Conservation (phyloP, 257 asterid species). For the Solanum corneliomulleri region DNA sequence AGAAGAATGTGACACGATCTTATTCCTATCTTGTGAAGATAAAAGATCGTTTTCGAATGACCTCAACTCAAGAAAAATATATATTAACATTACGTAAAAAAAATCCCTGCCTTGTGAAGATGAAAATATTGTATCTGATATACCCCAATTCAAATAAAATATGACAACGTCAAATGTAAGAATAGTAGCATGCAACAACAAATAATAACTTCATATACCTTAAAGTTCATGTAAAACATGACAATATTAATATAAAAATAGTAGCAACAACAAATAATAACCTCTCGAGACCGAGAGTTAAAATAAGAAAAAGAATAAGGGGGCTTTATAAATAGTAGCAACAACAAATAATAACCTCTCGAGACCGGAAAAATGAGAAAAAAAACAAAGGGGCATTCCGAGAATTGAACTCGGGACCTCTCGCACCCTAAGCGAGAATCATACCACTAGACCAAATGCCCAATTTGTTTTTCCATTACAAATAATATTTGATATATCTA, state of each 20-base stretch:
- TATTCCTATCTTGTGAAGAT: neutral
- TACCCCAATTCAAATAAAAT: neutral
- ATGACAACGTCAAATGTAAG: neutral
- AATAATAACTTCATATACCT: neutral
- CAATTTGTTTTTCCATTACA: neutral
- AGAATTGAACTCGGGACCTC: conserved; percentile 94
- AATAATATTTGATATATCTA: accelerated
- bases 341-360: neutral
- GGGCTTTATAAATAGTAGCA: conserved; percentile 41
- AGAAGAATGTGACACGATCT: neutral
- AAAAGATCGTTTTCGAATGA: too few species aligned
- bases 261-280: neutral
- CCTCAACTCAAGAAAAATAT: neutral
- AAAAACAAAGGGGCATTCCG: conserved; percentile 48
- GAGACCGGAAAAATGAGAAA: neutral
- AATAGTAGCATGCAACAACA: neutral
- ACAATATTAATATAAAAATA: neutral
- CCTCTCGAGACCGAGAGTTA: neutral
- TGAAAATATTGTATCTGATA: too few species aligned
- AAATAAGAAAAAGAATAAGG: neutral
- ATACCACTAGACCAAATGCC: conserved; percentile 85
- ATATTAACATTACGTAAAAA: neutral
- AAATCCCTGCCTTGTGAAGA: neutral
- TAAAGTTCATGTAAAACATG: neutral
- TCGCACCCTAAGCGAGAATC: conserved; percentile 89